Conservation (phyloP, 495 filamentous ascomycete genomes). For the Viridothelium virens region DNA sequence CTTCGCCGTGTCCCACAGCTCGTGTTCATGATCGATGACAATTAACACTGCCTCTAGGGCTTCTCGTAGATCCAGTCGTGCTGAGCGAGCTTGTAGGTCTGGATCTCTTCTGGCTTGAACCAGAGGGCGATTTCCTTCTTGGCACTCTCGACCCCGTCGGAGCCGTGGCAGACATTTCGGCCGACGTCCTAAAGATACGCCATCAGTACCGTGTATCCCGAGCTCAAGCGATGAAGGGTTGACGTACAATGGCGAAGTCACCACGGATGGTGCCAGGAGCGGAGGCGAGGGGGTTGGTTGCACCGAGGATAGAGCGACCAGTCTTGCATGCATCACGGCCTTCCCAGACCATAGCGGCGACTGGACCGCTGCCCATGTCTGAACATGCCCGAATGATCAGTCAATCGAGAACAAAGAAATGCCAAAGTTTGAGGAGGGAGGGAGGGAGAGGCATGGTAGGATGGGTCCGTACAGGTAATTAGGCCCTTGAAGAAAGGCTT, state of each 20-base stretch:
- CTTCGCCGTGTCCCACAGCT: background rate
- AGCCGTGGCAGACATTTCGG: conserved; percentile 99
- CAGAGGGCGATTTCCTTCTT: conserved; percentile 99
- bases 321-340: conserved; percentile 97
- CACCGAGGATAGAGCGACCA: conserved; percentile 88
- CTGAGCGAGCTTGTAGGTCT: conserved; percentile 69
- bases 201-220: background rate
- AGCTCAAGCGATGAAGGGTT: background rate
- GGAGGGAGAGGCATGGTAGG: background rate
- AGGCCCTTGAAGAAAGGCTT: conserved; percentile 97
- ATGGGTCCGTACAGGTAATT: conserved; percentile 57
- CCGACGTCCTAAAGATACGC: conserved; percentile 60
- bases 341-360: conserved; percentile 99
- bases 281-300: conserved; percentile 93
- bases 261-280: conserved; percentile 95
- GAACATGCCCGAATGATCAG: conserved; percentile 9
- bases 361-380: conserved; percentile 97
- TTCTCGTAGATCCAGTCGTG: conserved; percentile 97
- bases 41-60: conserved; percentile 22
- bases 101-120: conserved; percentile 80
- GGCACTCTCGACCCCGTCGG: conserved; percentile 94
- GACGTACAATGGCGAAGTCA: conserved; percentile 46
- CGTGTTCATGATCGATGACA: background rate
- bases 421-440: background rate
- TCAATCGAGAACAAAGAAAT: conserved; percentile 3